Evolutionary conservation across 139 green algal species (phyloP).

Genomic region (Micractinium sp.): DNA sequence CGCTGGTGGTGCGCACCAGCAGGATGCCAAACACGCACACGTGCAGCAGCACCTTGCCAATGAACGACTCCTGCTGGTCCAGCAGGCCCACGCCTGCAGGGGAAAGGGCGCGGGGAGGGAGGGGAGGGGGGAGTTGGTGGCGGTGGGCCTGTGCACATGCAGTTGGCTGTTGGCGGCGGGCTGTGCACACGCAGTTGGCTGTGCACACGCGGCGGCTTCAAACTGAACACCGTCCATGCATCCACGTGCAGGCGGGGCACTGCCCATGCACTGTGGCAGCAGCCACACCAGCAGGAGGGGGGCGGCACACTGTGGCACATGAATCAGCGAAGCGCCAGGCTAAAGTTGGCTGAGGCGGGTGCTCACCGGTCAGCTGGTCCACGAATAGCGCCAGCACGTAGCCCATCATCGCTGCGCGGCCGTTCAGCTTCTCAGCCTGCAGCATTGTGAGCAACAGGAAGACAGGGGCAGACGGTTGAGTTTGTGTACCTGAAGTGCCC

Average conservation of each 20-base stretch:
- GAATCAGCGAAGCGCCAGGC: neutral
- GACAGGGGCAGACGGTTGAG: neutral
- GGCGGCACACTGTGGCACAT: too few relatives aligned
- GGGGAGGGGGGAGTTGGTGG: neutral
- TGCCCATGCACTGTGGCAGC: neutral
- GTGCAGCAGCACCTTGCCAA: conserved; percentile 90
- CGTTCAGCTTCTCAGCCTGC: conserved; percentile 95
- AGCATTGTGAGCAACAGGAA: neutral
- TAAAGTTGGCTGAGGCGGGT: neutral
- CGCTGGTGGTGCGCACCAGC: conserved; percentile 65
- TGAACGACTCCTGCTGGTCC: conserved; percentile 92
- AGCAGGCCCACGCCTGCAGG: conserved; percentile 66
- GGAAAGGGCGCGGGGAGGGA: neutral
- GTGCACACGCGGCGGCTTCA: neutral
- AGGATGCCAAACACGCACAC: conserved; percentile 83
- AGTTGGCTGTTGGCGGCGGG: too few relatives aligned
- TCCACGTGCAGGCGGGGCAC: neutral
- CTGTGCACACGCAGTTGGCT: too few relatives aligned
- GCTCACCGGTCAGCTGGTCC: conserved; percentile 76
- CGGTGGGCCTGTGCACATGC: too few relatives aligned
- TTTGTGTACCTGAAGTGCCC: neutral
- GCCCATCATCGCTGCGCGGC: conserved; percentile 92
- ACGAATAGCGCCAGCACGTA: conserved; percentile 86
- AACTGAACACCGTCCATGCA: neutral
- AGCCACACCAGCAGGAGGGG: neutral